phyloP scores from a whole-genome alignment of 148 eudicot species.

The Rhododendron ovatum region DNA sequence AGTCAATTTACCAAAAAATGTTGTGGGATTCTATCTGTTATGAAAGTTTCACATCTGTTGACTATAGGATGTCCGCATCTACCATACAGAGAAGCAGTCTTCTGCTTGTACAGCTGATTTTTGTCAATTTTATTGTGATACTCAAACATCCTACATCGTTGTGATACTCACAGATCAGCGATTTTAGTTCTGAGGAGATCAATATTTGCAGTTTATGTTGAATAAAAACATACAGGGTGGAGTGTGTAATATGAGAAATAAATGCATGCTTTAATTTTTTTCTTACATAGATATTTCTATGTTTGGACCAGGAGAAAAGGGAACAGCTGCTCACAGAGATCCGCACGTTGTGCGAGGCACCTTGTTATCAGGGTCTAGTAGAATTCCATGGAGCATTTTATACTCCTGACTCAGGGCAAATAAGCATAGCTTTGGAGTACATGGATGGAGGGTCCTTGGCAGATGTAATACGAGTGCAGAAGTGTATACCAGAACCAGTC shows the following conservation, averaged over 20 bases:
- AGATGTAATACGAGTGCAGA: constrained; percentile 54
- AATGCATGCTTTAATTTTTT: neutral
- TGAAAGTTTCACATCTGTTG: neutral
- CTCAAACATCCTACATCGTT: neutral
- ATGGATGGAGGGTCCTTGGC: constrained; percentile 98
- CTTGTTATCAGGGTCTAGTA: constrained; percentile 81
- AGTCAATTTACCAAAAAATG: neutral
- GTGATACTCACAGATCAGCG: neutral
- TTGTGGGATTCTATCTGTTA: neutral
- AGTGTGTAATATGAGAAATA: neutral
- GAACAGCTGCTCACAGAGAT: constrained; percentile 90
- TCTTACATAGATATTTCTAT: constrained; percentile 11
- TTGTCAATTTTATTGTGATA: neutral
- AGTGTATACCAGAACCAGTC: constrained; percentile 71
- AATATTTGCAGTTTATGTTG: neutral
- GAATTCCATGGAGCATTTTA: constrained; percentile 96
- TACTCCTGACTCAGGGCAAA: constrained; percentile 94
- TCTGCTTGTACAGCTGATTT: neutral
- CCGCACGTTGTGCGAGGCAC: constrained; percentile 92
- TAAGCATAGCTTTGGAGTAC: constrained; percentile 93
- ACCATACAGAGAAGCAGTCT: neutral
- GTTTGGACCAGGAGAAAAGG: constrained; percentile 63
- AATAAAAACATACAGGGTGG: neutral
- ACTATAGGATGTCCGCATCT: neutral
- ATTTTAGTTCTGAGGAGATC: neutral